These are phyloP conservation scores for Ceratocystis harringtonii DNA, from an alignment of 2,329 filamentous ascomycete genomes.

Conservation along the genomic window DNA sequence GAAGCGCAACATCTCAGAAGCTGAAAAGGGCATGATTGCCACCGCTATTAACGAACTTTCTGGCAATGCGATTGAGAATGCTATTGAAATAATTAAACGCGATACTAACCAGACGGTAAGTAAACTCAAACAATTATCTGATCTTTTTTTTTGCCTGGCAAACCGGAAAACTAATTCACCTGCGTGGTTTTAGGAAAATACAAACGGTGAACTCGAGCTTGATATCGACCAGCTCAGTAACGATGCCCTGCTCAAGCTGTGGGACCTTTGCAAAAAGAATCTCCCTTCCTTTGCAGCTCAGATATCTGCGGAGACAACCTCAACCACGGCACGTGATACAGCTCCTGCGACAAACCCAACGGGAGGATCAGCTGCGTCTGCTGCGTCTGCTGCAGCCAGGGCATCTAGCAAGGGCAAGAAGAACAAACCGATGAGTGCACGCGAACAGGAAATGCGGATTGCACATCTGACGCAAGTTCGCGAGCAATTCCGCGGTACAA, in stretches of 20 bases:
- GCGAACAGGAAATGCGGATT: conserved; percentile 53
- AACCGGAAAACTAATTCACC: conserved; percentile 9
- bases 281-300: conserved; percentile 26
- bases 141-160: no score
- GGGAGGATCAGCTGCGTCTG: conserved; percentile 16
- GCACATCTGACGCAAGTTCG: conserved; percentile 42
- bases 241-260: conserved; percentile 39
- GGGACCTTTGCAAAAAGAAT: conserved; percentile 32
- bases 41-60: conserved; percentile 70
- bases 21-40: conserved; percentile 85
- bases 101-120: conserved; percentile 64
- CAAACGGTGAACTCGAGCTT: conserved; percentile 42
- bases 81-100: conserved; percentile 78
- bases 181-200: conserved; percentile 35
- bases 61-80: conserved; percentile 59
- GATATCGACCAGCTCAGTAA: conserved; percentile 43
- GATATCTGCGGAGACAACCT: neutral
- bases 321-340: conserved; percentile 20
- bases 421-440: conserved; percentile 62
- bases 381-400: conserved; percentile 23
- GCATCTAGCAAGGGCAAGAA: conserved; percentile 45
- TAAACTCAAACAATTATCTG: conserved; percentile 21
- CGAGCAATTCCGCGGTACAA: conserved; percentile 21
- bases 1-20: conserved; percentile 47
- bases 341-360: conserved; percentile 19